These are phyloP conservation scores for Lactuca saligna DNA, from an alignment of 129 eudicot genomes.

Conservation along the genomic window DNA sequence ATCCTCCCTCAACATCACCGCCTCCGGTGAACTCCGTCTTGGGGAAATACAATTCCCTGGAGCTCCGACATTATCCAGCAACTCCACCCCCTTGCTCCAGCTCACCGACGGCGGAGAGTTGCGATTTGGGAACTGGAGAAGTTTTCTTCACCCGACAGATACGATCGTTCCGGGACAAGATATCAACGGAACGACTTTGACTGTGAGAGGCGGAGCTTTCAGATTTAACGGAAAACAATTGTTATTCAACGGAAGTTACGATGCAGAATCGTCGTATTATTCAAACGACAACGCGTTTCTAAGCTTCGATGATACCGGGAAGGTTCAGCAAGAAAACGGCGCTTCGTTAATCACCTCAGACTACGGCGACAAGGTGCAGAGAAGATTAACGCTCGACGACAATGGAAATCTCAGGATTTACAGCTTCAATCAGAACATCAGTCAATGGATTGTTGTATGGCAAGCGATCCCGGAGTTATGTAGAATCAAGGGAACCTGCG, in stretches of 20 bases:
- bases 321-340: conserved; percentile 26
- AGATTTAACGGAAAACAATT: conserved; percentile 40
- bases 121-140: conserved; percentile 53
- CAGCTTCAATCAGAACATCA: conserved; percentile 37
- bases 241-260: conserved; percentile 26
- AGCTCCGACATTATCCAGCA: conserved; percentile 22
- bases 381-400: conserved; percentile 60
- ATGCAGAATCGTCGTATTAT: conserved; percentile 33
- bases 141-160: conserved; percentile 60
- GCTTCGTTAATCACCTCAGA: conserved; percentile 45
- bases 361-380: conserved; percentile 39
- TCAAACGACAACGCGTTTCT: conserved; percentile 19
- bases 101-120: conserved; percentile 53
- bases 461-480: conserved; percentile 61
- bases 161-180: conserved; percentile 58
- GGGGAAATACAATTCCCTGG: conserved; percentile 37
- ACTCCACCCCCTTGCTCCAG: conserved; percentile 23
- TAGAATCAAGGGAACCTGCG: conserved; percentile 57
- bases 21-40: conserved; percentile 67
- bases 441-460: conserved; percentile 69
- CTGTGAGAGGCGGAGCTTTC: conserved; percentile 41
- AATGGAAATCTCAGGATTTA: conserved; percentile 67
- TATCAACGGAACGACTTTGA: conserved; percentile 36
- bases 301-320: conserved; percentile 37
- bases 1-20: conserved; percentile 40